Evolutionary conservation across 1,139 yeast species (phyloP).

Genomic region (Blastobotrys niveus): DNA sequence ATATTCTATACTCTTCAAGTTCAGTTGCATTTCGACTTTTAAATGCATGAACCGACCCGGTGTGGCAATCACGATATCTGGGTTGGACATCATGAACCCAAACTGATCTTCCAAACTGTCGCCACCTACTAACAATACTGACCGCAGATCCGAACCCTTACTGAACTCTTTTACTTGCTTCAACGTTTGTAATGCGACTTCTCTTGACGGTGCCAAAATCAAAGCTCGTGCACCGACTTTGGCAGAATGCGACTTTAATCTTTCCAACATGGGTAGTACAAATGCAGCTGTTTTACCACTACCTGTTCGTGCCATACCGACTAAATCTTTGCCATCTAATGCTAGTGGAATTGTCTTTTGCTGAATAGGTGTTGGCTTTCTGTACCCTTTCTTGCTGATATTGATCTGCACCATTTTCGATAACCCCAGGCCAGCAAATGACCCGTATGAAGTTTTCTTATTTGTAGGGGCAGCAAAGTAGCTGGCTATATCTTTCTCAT

Average conservation of each 20-base stretch:
- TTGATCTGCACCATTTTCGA: conserved; percentile 65
- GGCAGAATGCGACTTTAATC: conserved; percentile 73
- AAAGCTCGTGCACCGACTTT: conserved; percentile 87
- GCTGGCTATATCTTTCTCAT: conserved; percentile 44
- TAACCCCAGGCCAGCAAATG: conserved; percentile 87
- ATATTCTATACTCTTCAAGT: conserved; percentile 74
- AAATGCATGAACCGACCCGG: conserved; percentile 97
- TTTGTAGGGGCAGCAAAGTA: conserved; percentile 54
- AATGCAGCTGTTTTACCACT: conserved; percentile 99
- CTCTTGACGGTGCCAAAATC: conserved; percentile 88
- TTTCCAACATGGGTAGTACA: conserved; percentile 86
- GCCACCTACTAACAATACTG: conserved; percentile 87
- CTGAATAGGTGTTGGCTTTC: conserved; percentile 96
- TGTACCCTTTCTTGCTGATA: conserved; percentile 78
- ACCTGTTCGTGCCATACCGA: conserved; percentile 99
- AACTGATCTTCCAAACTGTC: conserved; percentile 96
- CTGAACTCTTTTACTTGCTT: conserved; percentile 86
- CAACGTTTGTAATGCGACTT: conserved; percentile 85
- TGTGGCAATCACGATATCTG: conserved; percentile 92
- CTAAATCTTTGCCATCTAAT: conserved; percentile 85
- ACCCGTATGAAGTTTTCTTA: conserved; percentile 54
- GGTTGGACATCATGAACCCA: conserved; percentile 84
- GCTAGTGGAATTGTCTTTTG: conserved; percentile 89
- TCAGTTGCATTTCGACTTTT: conserved; percentile 90
- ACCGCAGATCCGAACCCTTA: conserved; percentile 74